phyloP scores from a whole-genome alignment of 345 rosid genomes.

The Hevea brasiliensis region DNA sequence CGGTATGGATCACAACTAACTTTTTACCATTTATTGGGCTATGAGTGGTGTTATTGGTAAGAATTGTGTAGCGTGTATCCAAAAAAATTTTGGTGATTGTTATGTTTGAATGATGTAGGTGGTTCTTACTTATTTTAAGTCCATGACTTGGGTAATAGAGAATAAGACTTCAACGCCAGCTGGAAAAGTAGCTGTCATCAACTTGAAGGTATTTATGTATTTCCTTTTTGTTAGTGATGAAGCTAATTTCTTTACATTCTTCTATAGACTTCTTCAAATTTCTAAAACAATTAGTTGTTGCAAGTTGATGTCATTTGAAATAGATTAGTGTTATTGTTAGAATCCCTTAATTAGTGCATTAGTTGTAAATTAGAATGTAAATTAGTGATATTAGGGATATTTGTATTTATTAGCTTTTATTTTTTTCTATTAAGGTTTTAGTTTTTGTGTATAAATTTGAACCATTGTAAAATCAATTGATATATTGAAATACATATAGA shows the following conservation, averaged over 20 bases:
- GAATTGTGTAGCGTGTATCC: background rate
- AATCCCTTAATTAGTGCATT: too few relatives aligned
- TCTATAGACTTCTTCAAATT: background rate
- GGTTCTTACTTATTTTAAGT: slow-evolving; percentile 63
- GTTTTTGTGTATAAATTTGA: too few relatives aligned
- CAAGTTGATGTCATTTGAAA: background rate
- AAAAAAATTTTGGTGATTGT: background rate
- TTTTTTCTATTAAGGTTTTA: too few relatives aligned
- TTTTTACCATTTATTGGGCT: background rate
- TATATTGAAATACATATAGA: too few relatives aligned
- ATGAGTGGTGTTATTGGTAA: background rate
- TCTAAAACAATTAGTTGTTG: too few relatives aligned
- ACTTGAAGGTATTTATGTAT: slow-evolving; percentile 48
- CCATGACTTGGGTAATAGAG: slow-evolving; percentile 71
- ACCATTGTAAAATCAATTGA: too few relatives aligned
- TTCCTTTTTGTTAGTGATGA: slow-evolving; percentile 2
- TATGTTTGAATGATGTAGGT: slow-evolving; percentile 38
- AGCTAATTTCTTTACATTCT: background rate
- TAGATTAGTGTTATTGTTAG: background rate
- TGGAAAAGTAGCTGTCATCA: slow-evolving; percentile 56
- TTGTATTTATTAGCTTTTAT: too few relatives aligned
- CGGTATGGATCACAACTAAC: slow-evolving; percentile 34
- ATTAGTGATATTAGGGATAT: too few relatives aligned
- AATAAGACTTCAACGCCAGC: slow-evolving; percentile 41
- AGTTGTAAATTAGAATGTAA: too few relatives aligned